Base-by-base conservation (phyloP, 2,329 filamentous ascomycete genomes). In the Onygenales sp. region DNA sequence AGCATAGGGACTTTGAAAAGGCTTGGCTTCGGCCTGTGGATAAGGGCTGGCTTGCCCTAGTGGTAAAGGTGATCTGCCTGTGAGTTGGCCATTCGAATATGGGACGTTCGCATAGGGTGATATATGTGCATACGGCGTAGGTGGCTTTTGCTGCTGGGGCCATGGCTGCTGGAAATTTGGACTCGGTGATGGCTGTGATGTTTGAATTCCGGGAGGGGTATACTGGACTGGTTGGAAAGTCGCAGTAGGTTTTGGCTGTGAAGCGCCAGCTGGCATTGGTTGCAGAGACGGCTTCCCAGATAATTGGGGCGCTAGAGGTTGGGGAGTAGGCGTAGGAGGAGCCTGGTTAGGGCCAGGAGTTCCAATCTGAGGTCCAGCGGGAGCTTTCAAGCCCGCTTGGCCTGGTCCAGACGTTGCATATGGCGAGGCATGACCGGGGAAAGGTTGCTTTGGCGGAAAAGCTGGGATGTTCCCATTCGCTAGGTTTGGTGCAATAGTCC, bases 131-230 rank as follows among this genome's bases (percentile, higher is more conserved):
- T 64, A 64, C 45, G 65, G 62, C 9, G 65, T 65, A 46, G 67
- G 65, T 36, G 64, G 64, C 36, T 62, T 57, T 51, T 60, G 59
- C 50, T 69, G 65, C 7, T 68, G 59, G 33, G 67, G 59, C 69
- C 68, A 70, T 57, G 33, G 45, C 31, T 71, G 68, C 52, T 69
- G 68, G 54, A 69, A 67, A 50, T 61, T 68, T 41, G 64, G 4
- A 11, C 17, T n/a, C 17, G 31, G 42, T 8, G 42, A 5, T 13
- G 43, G n/a, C n/a, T 47, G 50, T 6, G 50, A 33, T 32, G 41
- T 44, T 51, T 43, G 39, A 35, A 38, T 1, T 42, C 43, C 38
- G 5, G 43, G 50, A 52, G 50, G 42, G 21, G 33, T 38, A 38
- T 52, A 39, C 42, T 44, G 50, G 32, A 38, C 35, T 7, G 35